Conservation (phyloP, 1,139 yeast species). For the Chernovozyma sophiae-reginae region DNA sequence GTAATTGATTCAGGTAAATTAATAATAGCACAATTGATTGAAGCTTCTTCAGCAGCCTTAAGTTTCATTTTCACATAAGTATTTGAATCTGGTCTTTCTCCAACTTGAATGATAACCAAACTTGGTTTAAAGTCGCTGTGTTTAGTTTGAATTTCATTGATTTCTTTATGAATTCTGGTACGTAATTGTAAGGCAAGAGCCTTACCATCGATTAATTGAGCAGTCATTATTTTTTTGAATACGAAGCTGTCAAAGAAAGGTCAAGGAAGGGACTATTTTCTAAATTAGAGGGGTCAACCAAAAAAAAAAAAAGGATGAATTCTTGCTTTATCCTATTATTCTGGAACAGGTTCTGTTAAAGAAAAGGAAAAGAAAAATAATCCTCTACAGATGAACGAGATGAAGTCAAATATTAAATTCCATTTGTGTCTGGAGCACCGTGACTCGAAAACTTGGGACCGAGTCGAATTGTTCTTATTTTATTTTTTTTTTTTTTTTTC, state of each 20-base stretch:
- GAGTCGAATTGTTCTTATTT: conserved; percentile 1
- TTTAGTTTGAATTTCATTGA: conserved; percentile 48
- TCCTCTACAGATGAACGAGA: no score
- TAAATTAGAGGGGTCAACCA: not conserved
- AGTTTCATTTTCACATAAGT: conserved; percentile 95
- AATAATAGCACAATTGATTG: conserved; percentile 65
- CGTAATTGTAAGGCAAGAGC: conserved; percentile 59
- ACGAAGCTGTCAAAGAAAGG: no score
- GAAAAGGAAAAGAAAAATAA: not conserved
- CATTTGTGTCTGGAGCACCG: no score
- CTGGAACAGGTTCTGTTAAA: not conserved
- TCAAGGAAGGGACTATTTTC: no score
- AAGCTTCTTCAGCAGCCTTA: conserved; percentile 85
- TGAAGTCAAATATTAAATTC: no score
- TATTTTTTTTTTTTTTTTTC: no score
- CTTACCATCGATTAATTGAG: conserved; percentile 62
- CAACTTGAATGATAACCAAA: conserved; percentile 85
- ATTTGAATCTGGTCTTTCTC: conserved; percentile 82
- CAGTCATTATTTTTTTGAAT: conserved; percentile 24
- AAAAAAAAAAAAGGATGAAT: not conserved
- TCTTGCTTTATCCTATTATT: not conserved
- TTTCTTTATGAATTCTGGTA: conserved; percentile 48
- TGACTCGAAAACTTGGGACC: conserved; percentile 2
- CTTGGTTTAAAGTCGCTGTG: conserved; percentile 69
- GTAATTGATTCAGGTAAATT: conserved; percentile 60